Evolutionary conservation across 1,284 basidiomycete genomes (phyloP).

Genomic region (Ustilago cynodontis): DNA sequence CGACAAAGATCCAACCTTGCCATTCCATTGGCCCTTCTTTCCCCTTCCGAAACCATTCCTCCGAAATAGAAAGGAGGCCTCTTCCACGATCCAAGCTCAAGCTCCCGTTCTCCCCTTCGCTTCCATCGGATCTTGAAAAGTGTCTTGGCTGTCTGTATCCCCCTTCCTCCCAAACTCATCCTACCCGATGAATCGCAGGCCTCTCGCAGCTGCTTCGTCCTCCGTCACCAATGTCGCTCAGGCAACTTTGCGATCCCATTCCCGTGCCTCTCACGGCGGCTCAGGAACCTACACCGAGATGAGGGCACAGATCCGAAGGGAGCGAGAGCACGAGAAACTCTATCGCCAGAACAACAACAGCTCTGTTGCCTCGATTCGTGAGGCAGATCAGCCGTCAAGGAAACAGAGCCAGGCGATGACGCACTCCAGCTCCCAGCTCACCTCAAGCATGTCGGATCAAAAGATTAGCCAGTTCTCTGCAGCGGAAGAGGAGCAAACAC

Average conservation of each 20-base stretch:
- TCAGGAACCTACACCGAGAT: constrained; percentile 56
- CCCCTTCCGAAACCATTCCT: neutral
- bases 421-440: constrained; percentile 9
- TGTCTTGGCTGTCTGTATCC: neutral
- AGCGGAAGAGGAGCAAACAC: constrained; percentile 9
- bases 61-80: neutral
- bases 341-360: constrained; percentile 4
- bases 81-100: neutral
- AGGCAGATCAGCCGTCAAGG: constrained; percentile 12
- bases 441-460: constrained; percentile 40
- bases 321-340: constrained; percentile 41
- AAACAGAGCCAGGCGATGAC: constrained; percentile 1
- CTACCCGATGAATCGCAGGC: constrained; percentile 37
- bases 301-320: constrained; percentile 50
- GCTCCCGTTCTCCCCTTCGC: neutral
- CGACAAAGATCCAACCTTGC: neutral
- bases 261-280: constrained; percentile 45
- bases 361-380: constrained; percentile 3
- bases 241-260: constrained; percentile 29
- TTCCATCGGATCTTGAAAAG: neutral
- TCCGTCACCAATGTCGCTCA: constrained; percentile 41
- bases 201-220: constrained; percentile 27
- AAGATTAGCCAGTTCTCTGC: constrained; percentile 30
- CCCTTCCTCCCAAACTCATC: neutral
- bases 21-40: neutral